phyloP scores from a whole-genome alignment of 495 filamentous ascomycete genomes.

The Penicillium robsamsonii region DNA sequence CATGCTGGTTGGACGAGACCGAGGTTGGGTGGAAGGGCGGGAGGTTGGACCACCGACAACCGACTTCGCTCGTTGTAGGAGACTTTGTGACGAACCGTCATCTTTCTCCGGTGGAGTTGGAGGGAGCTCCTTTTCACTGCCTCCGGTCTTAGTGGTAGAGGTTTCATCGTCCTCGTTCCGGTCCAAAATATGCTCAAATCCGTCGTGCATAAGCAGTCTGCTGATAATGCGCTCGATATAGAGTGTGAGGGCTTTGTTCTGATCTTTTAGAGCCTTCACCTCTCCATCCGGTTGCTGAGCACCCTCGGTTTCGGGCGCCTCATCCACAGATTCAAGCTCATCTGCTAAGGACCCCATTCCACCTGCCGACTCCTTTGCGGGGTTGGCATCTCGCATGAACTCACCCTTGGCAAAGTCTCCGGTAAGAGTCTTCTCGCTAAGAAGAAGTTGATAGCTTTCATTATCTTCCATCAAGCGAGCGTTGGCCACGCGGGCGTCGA shows the following conservation, averaged over 20 bases:
- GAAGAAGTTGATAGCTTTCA: slow-evolving; percentile 92
- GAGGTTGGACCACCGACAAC: slow-evolving; percentile 51
- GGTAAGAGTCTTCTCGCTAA: slow-evolving; percentile 89
- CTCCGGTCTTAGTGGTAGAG: slow-evolving; percentile 19
- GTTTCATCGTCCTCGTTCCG: slow-evolving; percentile 58
- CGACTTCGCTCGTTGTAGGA: slow-evolving; percentile 80
- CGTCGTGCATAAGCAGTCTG: slow-evolving; percentile 86
- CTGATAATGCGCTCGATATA: slow-evolving; percentile 99
- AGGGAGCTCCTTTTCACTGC: slow-evolving; percentile 79
- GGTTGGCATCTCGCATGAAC: slow-evolving; percentile 61
- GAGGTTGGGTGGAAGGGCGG: slow-evolving; percentile 40
- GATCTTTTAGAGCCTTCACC: slow-evolving; percentile 77
- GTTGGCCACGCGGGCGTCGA: slow-evolving; percentile 91
- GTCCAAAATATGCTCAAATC: slow-evolving; percentile 83
- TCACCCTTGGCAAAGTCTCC: slow-evolving; percentile 87
- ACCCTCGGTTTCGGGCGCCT: slow-evolving; percentile 56
- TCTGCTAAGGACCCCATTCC: slow-evolving; percentile 72
- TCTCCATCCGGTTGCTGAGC: slow-evolving; percentile 72
- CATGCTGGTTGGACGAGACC: slow-evolving; percentile 60
- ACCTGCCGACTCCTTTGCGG: slow-evolving; percentile 37
- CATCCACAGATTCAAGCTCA: slow-evolving; percentile 69
- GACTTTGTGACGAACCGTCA: slow-evolving; percentile 47
- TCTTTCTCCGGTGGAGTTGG: slow-evolving; percentile 68
- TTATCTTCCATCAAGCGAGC: slow-evolving; percentile 97
- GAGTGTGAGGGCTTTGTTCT: slow-evolving; percentile 93